phyloP scores from a whole-genome alignment of 306 rosid species.

The Corylus americana region DNA sequence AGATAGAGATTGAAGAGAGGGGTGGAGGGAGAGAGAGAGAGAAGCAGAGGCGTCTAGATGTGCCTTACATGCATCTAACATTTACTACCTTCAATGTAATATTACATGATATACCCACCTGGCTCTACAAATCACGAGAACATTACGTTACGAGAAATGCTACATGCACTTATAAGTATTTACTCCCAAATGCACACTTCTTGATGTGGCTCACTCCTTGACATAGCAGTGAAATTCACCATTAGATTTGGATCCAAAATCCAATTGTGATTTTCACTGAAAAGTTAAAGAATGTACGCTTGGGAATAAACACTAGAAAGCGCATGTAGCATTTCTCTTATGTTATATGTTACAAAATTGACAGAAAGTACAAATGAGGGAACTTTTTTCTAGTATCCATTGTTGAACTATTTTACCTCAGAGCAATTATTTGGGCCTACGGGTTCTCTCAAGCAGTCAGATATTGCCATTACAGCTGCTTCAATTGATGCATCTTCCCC shows the following conservation, averaged over 20 bases:
- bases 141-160: not conserved
- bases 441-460: constrained; percentile 88
- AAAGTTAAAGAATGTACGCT: no score
- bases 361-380: constrained; percentile 6
- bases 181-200: no score
- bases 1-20: not conserved
- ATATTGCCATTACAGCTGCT: constrained; percentile 88
- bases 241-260: no score
- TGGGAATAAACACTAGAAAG: no score
- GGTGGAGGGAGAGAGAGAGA: not conserved
- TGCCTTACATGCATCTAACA: not conserved
- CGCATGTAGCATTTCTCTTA: not conserved
- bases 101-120: not conserved
- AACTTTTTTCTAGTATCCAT: not conserved
- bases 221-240: no score
- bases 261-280: no score
- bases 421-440: constrained; percentile 83
- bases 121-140: constrained; percentile 2
- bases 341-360: constrained; percentile 15
- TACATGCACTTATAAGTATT: no score
- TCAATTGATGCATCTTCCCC: constrained; percentile 95
- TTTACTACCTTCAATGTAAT: not conserved
- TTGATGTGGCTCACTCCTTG: no score
- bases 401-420: constrained; percentile 59
- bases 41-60: no score